These are phyloP conservation scores for Schwanniomyces vanrijiae DNA, from an alignment of 805 yeast genomes.

Conservation along the genomic window DNA sequence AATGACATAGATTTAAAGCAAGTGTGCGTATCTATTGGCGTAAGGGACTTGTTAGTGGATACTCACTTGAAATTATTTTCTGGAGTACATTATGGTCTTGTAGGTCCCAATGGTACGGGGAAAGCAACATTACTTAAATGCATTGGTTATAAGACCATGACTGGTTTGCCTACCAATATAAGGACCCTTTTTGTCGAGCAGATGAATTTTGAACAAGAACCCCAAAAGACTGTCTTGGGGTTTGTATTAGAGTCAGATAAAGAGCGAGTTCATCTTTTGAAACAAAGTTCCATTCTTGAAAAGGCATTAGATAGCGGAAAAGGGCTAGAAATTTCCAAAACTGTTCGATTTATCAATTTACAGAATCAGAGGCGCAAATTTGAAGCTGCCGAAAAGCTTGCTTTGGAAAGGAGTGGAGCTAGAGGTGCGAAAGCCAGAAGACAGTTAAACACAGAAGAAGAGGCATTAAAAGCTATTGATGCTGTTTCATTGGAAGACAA, in stretches of 20 bases:
- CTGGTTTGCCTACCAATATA: conserved; percentile 95
- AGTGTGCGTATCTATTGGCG: neutral
- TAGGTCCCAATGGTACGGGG: conserved; percentile 99
- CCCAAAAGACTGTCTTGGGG: conserved; percentile 37
- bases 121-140: conserved; percentile 92
- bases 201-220: conserved; percentile 86
- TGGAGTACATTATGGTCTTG: conserved; percentile 56
- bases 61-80: neutral
- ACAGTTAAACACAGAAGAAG: neutral
- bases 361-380: neutral
- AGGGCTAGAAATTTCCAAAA: neutral
- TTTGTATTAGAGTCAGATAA: conserved; percentile 82
- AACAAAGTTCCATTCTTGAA: conserved; percentile 93
- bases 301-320: conserved; percentile 54
- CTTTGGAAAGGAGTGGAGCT: conserved; percentile 1
- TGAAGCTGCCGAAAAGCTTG: neutral
- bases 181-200: conserved; percentile 98
- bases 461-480: neutral
- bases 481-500: conserved; percentile 39
- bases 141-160: conserved; percentile 84
- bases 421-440: neutral
- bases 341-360: neutral
- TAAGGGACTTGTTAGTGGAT: neutral
- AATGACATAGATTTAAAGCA: neutral
- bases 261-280: conserved; percentile 82